Percentiles rank a stretch among this genome's conserved stretches.
Conservation (phyloP, 305 asterid genomes). For the Fraxinus floribunda region DNA sequence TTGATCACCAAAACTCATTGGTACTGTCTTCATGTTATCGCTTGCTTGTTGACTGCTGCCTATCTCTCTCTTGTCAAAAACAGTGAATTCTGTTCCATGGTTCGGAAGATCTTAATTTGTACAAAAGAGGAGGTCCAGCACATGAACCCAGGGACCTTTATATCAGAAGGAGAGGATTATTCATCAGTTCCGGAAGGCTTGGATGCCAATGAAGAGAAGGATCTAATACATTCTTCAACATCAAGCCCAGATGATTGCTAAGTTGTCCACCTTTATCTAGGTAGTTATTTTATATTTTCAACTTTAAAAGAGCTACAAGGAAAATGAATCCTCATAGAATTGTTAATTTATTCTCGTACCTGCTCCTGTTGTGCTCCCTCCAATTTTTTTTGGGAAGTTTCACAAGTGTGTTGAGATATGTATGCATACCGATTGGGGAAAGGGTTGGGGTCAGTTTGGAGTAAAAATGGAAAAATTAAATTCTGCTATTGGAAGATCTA, state of each 20-base stretch:
- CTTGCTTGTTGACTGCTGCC: background rate
- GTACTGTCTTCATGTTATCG: background rate
- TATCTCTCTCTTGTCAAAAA: constrained; percentile 13
- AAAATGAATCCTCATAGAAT: background rate
- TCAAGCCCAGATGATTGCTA: constrained; percentile 36
- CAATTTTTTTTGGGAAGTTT: background rate
- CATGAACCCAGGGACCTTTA: constrained; percentile 69
- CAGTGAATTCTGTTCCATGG: constrained; percentile 93
- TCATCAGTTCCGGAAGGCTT: constrained; percentile 58
- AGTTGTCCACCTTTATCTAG: constrained; percentile 21
- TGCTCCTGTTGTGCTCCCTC: background rate
- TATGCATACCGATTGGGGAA: background rate
- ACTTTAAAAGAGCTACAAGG: background rate
- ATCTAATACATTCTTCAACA: constrained; percentile 29
- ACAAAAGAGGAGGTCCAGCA: constrained; percentile 84
- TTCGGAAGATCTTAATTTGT: constrained; percentile 70
- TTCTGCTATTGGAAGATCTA: background rate
- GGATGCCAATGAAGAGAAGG: constrained; percentile 48
- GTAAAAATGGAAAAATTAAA: background rate
- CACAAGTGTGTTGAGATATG: background rate
- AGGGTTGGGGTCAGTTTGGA: background rate
- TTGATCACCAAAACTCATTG: background rate
- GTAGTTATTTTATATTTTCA: constrained; percentile 19
- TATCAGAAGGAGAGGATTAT: constrained; percentile 59
- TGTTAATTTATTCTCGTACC: background rate